Evolutionary conservation across 352 stramenopile species (phyloP).

Genomic region (Vaucheria bursata): DNA sequence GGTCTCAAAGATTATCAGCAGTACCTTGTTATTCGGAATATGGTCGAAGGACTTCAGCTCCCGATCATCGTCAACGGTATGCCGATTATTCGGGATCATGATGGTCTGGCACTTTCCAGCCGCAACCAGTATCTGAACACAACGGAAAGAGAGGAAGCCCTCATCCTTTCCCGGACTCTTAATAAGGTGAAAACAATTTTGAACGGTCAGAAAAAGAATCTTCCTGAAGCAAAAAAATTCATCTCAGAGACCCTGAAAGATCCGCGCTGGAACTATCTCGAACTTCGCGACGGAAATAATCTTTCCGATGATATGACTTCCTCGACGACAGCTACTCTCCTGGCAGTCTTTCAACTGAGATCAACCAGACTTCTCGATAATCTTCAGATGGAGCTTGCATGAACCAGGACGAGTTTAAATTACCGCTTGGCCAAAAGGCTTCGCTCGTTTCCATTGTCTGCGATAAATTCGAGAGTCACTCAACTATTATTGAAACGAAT

Average conservation of each 20-base stretch:
- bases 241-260: background rate
- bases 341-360: background rate
- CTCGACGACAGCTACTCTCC: background rate
- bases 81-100: background rate
- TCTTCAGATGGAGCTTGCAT: background rate
- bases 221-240: background rate
- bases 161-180: background rate
- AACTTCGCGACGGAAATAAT: background rate
- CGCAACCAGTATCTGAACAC: background rate
- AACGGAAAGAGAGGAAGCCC: background rate
- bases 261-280: background rate
- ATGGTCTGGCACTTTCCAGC: background rate
- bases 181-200: background rate
- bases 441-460: background rate
- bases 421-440: background rate
- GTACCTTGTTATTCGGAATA: background rate
- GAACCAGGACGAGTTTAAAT: background rate
- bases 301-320: background rate
- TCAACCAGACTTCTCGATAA: background rate
- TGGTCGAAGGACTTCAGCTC: background rate
- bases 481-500: background rate
- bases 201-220: background rate
- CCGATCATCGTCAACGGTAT: background rate
- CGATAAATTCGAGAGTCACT: background rate
- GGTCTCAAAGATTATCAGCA: conserved; percentile 1